Base-by-base conservation (phyloP, 2,329 filamentous ascomycete species). In the Diaporthe humulicola region DNA sequence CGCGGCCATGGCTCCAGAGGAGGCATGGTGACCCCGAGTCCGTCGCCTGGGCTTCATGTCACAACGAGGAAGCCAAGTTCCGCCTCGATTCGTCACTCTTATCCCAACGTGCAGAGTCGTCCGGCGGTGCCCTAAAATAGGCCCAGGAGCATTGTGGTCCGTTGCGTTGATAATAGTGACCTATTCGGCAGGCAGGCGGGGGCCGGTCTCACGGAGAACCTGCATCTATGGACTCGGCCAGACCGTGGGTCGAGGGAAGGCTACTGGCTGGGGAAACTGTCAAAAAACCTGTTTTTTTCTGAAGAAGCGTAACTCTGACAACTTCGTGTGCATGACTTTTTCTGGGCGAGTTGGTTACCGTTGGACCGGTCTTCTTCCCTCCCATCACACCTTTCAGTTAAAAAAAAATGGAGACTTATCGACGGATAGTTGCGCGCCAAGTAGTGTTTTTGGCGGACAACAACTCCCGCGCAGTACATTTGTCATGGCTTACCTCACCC, bases 241-340 rank as follows among this genome's bases (percentile, higher is more conserved):
- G 57, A 54, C 25, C 70, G 28, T 69, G 45, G 70, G 33, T 61
- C 70, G 38, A 30, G 33, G 70, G 38, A 22, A 64, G 45, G 28
- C 57, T 40, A 64, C 57, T 64, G 57, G 57, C 33, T 52, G 36
- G 25, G 50, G 70, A 56, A 64, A n/a, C 19, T 61, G 45, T 72
- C 10, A 38, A 54, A 64, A 72, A 72, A 72, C 70, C 58, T 60
- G 70, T 72, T 72, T 72, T 72, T 71, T 61, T 28, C 48, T 52
- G 9, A 42, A 56, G 48, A 36, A 22, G 57, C 64, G 45, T 54
- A 50, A 36, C 57, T 72, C 28, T 72, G 57, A 45, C 45, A 56
- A 40, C 57, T 64, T 14, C n/a, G 61, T 52, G 50, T 52, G 57
- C 70, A 61, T 72, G 70, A 42, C 14, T 50, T 42, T 52, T 48